Base-by-base conservation (phyloP, 331 rosid species). In the Malus hybrid region DNA sequence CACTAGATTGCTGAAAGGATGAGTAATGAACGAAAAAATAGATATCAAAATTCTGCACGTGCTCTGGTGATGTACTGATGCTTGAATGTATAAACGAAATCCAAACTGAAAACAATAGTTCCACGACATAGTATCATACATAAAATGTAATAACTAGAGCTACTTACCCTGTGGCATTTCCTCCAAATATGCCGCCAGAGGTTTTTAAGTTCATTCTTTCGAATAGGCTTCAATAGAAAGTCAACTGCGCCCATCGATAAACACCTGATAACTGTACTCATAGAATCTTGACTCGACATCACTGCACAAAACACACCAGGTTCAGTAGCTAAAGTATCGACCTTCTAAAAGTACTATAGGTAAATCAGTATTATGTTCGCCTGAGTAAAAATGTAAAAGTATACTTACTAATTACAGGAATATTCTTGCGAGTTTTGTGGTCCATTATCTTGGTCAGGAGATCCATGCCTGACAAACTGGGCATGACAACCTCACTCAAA, bases 1-100 rank as follows among this genome's bases (percentile, higher is more conserved):
- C 80, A 39, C 84, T 65, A 59, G 85, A 77, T 84, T 84, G 76
- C 87, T 84, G 78, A 74, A 77, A 77, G 52, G 59, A 63, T 56
- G 69, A 77, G 50, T 19, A n/a, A 68, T 73, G 32, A 83, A 67
- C 32, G 4, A 5, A 60, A 57, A 83, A 70, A 50, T 0, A 50
- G 20, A 50, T 7, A 16, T 50, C 56, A 50, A 50, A 7, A 50
- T 16, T 6, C 56, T 50, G 56, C 56, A 16, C 4, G 2, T 50
- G 56, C 56, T 7, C 7, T 50, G n/a, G 56, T 50, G 56, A 50
- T 16, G n/a, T n/a, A 50, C 56, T 50, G 56, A 50, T 50, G 56
- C 18, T 48, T 50, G 56, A 50, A 50, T 50, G n/a, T 16, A 50
- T 2, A 50, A 50, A 50, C 7, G 56, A 50, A 50, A 50, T 5